Evolutionary conservation across 768 basidiomycete species (phyloP), one percentile per base, ranked within the genome.

Genomic region (Russula ochroleuca): DNA sequence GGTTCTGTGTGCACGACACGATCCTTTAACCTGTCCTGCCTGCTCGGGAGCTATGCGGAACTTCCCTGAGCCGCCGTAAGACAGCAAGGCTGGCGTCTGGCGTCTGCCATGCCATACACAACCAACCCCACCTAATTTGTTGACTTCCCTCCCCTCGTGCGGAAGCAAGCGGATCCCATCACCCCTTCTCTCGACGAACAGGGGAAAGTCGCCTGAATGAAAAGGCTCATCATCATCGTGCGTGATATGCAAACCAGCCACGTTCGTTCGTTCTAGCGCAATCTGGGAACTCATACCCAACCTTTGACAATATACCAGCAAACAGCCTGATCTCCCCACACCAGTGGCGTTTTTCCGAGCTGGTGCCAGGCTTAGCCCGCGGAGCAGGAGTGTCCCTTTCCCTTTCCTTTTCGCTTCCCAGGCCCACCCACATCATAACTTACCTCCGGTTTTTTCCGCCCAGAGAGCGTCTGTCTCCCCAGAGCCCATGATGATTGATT

Each of bases 361-460:
- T 23, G 15, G 8, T 17, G 45, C 25, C 10, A 15, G n/a, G 7
- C n/a, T 33, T 9, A 15, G 41, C 50, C 50, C 50, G 50, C 50
- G 59, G 59, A 41, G 28, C 25, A 51, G 28, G 28, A 28, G 28
- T 28, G 5, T 35, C 35, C 35, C 35, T 35, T 35, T 37, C 5
- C 41, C 21, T 43, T 51, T 43, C 33, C 57, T 52, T 57, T 58
- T 59, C 55, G 62, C 56, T 31, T 58, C 50, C 56, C 38, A 19
- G 25, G 19, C 11, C 9, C 40, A 31, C 19, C 43, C 50, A 37
- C 41, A 35, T 35, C 35, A 35, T 35, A 3, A 37, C 11, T 14
- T 59, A 35, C 41, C 28, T 45, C 52, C 52, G 58, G 13, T 7
- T 23, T 53, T 35, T 15, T 21, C 59, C 50, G 40, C 28, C 28